phyloP scores from a whole-genome alignment of 108 stramenopile genomes.

The Cyclotella kingstonii region DNA sequence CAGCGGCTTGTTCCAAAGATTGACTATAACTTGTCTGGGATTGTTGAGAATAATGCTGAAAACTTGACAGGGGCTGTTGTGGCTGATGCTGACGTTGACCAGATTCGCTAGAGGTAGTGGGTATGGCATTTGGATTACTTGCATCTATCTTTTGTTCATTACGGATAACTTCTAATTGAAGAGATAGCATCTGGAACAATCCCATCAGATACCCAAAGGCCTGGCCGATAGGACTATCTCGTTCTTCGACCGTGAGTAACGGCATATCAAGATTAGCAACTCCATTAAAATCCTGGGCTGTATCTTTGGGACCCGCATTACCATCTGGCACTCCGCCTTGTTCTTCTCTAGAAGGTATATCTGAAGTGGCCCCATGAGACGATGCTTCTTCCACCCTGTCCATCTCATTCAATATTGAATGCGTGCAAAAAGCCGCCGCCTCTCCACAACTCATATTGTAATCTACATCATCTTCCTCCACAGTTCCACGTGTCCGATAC shows the following conservation, averaged over 20 bases:
- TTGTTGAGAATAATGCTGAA: not conserved
- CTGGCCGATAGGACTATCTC: conserved; percentile 69
- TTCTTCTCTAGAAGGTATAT: not conserved
- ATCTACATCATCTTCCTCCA: conserved; percentile 11
- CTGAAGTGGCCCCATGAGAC: conserved; percentile 3
- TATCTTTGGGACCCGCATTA: not conserved
- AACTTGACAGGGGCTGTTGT: not conserved
- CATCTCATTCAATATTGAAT: conserved; percentile 14
- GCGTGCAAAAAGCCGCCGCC: conserved; percentile 68
- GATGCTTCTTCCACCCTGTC: not conserved
- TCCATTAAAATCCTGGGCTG: conserved; percentile 4
- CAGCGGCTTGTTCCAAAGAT: conserved; percentile 22
- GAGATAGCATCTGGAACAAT: conserved; percentile 72
- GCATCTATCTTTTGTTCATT: conserved; percentile 7
- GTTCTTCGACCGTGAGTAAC: conserved; percentile 64
- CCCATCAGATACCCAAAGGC: conserved; percentile 84
- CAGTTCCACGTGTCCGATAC: conserved; percentile 37
- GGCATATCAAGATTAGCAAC: conserved; percentile 55
- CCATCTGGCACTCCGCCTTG: not conserved
- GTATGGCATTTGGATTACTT: too few species aligned
- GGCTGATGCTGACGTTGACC: not conserved
- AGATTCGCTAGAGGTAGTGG: too few species aligned
- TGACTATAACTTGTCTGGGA: not conserved
- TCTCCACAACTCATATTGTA: conserved; percentile 54
- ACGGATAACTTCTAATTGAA: conserved; percentile 66